These are phyloP conservation scores for Tetrapisispora nanseiensis DNA, from an alignment of 805 yeast genomes.

Conservation along the genomic window DNA sequence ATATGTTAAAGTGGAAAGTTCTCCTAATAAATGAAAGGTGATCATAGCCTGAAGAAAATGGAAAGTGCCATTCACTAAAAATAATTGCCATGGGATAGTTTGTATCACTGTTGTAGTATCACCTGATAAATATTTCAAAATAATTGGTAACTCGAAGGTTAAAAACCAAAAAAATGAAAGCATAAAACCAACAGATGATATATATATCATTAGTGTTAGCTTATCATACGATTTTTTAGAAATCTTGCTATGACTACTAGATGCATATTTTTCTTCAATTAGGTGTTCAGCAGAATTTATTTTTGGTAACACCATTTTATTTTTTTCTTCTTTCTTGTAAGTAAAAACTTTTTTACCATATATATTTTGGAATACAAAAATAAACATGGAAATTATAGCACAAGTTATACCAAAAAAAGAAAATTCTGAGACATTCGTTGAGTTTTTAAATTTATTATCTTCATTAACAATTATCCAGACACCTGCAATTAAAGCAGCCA, in stretches of 20 bases:
- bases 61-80: constrained; percentile 58
- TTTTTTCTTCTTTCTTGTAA: constrained; percentile 15
- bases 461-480: constrained; percentile 26
- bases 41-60: constrained; percentile 74
- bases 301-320: constrained; percentile 1
- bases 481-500: constrained; percentile 19
- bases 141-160: constrained; percentile 44
- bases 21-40: constrained; percentile 72
- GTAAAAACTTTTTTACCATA: constrained; percentile 78
- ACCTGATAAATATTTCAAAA: constrained; percentile 12
- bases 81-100: constrained; percentile 37
- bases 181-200: constrained; percentile 61
- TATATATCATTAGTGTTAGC: constrained; percentile 68
- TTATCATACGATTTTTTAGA: constrained; percentile 53
- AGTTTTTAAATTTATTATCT: constrained; percentile 7
- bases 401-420: constrained; percentile 47
- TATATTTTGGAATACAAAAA: constrained; percentile 79
- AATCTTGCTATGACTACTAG: constrained; percentile 8
- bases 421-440: constrained; percentile 5
- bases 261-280: constrained; percentile 3
- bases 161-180: constrained; percentile 70
- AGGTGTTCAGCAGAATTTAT: neutral
- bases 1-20: constrained; percentile 74
- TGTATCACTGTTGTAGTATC: constrained; percentile 17
- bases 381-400: constrained; percentile 57